Conservation (phyloP, 192 early-diverging fungal genomes). For the Dimargaris xerosporica region DNA sequence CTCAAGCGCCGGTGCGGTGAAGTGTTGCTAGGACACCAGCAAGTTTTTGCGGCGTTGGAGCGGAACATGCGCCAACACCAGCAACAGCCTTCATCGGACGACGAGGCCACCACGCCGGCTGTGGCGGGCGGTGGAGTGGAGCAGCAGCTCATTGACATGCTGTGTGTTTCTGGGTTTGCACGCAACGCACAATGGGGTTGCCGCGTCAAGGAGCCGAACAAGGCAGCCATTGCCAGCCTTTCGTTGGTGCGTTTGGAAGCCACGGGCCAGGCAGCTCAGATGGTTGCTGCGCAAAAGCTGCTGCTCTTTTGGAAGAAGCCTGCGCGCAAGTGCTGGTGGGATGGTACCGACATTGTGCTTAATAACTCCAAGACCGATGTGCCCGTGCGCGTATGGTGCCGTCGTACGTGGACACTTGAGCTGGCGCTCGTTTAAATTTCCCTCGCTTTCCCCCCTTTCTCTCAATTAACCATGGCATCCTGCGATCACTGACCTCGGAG, state of each 20-base stretch:
- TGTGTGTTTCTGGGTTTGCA: constrained; percentile 61
- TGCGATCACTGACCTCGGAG: no score
- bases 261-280: constrained; percentile 44
- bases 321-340: constrained; percentile 77
- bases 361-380: constrained; percentile 33
- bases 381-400: constrained; percentile 55
- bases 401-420: constrained; percentile 67
- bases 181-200: constrained; percentile 57
- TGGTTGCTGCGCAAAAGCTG: constrained; percentile 59
- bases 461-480: no score
- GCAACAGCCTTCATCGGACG: background rate
- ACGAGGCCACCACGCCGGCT: background rate
- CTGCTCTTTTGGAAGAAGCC: constrained; percentile 69
- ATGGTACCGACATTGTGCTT: constrained; percentile 49
- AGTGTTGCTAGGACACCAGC: constrained; percentile 44
- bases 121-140: constrained; percentile 31
- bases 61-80: constrained; percentile 49
- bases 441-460: no score
- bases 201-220: constrained; percentile 49
- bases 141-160: constrained; percentile 71
- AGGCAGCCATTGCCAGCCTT: constrained; percentile 51
- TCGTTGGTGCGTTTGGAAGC: constrained; percentile 53
- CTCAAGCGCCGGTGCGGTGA: constrained; percentile 47
- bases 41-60: constrained; percentile 59
- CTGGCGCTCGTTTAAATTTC: constrained; percentile 36